phyloP scores from a whole-genome alignment of 176 grass and related monocot genomes.

The Carex littledalei region DNA sequence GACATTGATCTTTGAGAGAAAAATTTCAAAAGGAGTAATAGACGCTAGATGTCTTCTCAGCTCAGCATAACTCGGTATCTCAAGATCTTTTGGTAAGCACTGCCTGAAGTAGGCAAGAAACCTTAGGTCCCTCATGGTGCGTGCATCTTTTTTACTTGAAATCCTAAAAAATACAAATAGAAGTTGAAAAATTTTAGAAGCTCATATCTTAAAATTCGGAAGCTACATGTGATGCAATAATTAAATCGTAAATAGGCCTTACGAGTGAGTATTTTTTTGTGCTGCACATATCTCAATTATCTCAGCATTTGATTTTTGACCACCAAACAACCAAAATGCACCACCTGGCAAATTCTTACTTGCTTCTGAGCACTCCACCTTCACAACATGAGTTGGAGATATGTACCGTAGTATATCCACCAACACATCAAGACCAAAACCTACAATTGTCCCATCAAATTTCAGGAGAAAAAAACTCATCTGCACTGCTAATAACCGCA shows the following conservation, averaged over 20 bases:
- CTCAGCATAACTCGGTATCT: slow-evolving; percentile 30
- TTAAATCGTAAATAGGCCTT: slow-evolving; percentile 16
- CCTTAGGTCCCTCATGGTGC: slow-evolving; percentile 48
- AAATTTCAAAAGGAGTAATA: slow-evolving; percentile 39
- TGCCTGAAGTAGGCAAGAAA: slow-evolving; percentile 59
- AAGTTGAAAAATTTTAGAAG: not conserved
- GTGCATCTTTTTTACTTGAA: slow-evolving; percentile 50
- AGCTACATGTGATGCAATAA: not conserved
- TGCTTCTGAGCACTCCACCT: slow-evolving; percentile 28
- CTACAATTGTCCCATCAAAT: slow-evolving; percentile 16
- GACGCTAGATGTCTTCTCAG: slow-evolving; percentile 32
- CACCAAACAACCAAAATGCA: slow-evolving; percentile 44
- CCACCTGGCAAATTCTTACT: slow-evolving; percentile 66
- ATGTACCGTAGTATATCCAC: slow-evolving; percentile 42
- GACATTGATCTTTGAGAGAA: slow-evolving; percentile 43
- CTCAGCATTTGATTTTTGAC: slow-evolving; percentile 31
- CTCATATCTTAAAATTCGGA: not conserved
- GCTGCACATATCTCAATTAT: slow-evolving; percentile 46
- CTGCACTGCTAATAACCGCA: not conserved
- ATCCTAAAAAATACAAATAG: slow-evolving; percentile 21
- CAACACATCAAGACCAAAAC: slow-evolving; percentile 57
- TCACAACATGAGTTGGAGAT: slow-evolving; percentile 59
- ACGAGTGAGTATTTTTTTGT: slow-evolving; percentile 34
- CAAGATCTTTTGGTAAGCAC: slow-evolving; percentile 57
- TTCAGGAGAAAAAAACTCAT: not conserved